phyloP scores from a whole-genome alignment of 1,284 basidiomycete genomes.

The Rhodofomes roseus region DNA sequence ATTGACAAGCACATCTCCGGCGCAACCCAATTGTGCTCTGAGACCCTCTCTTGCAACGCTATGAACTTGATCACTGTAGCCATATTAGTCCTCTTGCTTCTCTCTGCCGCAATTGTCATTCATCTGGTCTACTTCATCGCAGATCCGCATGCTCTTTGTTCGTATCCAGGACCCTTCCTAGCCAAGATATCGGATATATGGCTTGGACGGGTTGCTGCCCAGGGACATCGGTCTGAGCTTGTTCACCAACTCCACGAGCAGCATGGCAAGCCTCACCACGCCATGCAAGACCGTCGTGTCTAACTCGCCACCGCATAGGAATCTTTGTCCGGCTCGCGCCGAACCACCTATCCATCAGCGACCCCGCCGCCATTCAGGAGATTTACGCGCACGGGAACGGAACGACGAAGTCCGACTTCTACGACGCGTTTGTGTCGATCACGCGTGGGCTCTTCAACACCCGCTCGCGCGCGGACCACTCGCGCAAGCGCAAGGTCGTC shows the following conservation, averaged over 20 bases:
- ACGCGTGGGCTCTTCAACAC: constrained; percentile 39
- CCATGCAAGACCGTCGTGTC: background rate
- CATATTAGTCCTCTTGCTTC: background rate
- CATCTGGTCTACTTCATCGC: constrained; percentile 24
- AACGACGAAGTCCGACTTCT: constrained; percentile 35
- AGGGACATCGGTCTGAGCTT: constrained; percentile 36
- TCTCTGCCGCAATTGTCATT: background rate
- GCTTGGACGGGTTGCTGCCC: constrained; percentile 38
- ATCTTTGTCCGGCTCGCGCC: constrained; percentile 47
- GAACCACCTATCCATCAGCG: constrained; percentile 45
- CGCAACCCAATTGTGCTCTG: background rate
- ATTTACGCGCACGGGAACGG: constrained; percentile 37
- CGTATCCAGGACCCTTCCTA: constrained; percentile 39
- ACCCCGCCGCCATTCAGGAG: constrained; percentile 39
- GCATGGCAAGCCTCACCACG: constrained; percentile 30
- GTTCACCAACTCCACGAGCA: constrained; percentile 45
- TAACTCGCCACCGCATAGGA: constrained; percentile 19
- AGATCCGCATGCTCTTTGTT: constrained; percentile 28
- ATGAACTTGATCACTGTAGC: background rate
- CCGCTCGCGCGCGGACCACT: constrained; percentile 47
- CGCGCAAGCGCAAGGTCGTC: constrained; percentile 45
- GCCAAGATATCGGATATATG: constrained; percentile 45
- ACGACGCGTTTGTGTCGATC: constrained; percentile 40
- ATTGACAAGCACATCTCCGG: background rate
- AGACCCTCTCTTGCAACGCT: background rate